Percentiles rank a stretch among this genome's conserved stretches.
Conservation (phyloP, 257 asterid genomes). For the Orobanche coerulescens region DNA sequence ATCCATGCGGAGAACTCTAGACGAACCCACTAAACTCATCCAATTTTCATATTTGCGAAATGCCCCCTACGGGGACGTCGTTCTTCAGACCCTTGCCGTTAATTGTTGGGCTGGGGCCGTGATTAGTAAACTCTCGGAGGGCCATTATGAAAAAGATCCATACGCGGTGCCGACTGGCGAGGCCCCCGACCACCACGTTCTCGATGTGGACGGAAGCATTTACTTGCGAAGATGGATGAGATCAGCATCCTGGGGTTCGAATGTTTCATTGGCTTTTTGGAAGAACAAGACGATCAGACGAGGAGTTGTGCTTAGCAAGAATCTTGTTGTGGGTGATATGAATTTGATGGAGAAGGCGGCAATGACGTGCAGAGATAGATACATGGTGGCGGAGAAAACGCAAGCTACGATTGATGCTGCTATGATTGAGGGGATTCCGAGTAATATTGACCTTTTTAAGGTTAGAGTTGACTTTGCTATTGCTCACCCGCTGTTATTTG, state of each 20-base stretch:
- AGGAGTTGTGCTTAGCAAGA: constrained; percentile 77
- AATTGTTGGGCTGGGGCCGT: constrained; percentile 85
- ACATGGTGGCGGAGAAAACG: constrained; percentile 70
- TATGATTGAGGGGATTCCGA: constrained; percentile 93
- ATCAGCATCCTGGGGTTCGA: constrained; percentile 75
- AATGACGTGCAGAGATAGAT: constrained; percentile 58
- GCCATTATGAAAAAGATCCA: constrained; percentile 24
- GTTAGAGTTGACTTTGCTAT: constrained; percentile 31
- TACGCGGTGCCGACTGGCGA: constrained; percentile 30
- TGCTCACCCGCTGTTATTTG: no score
- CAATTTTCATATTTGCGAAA: constrained; percentile 60
- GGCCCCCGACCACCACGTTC: constrained; percentile 40
- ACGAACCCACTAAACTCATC: constrained; percentile 78
- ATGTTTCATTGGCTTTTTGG: constrained; percentile 75
- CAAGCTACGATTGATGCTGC: constrained; percentile 97
- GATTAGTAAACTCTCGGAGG: constrained; percentile 32
- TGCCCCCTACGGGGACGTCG: constrained; percentile 79
- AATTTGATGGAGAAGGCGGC: constrained; percentile 75
- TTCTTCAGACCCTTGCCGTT: constrained; percentile 82
- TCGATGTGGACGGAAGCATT: constrained; percentile 81
- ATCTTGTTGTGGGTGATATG: constrained; percentile 62
- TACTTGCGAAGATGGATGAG: constrained; percentile 88
- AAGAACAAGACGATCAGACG: constrained; percentile 34
- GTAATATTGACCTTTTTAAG: constrained; percentile 94
- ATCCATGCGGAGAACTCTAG: constrained; percentile 57